Base-by-base conservation (phyloP, 306 rosid species). In the Erythrophleum fordii region DNA sequence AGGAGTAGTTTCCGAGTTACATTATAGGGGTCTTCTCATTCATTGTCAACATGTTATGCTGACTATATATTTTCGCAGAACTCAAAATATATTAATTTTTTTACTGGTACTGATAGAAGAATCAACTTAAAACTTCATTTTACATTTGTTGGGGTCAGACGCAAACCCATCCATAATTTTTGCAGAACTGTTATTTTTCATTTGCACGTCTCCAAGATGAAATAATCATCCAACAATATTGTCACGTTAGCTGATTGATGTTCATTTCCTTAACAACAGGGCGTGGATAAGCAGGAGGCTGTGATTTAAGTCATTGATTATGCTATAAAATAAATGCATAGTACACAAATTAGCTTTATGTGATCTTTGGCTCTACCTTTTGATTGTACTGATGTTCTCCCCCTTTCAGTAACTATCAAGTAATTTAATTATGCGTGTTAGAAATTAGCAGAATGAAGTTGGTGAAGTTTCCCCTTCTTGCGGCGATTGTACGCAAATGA, bases 291-390 rank as follows among this genome's bases (percentile, higher is more conserved):
- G 97, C 97, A 61, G 1, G 34, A n/a, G n/a, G n/a, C n/a, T n/a
- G 11, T 53, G 59, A 53, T 20, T 52, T 52, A 8, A 52, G n/a
- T 25, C 23, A 53, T 2, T 0, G 99, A 92, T 64, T 92, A 91
- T 44, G 90, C 88, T 23, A 22, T 55, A 91, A 88, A 80, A 86
- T 93, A 76, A 95, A 91, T 69, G 99, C 97, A 0, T 95, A 90
- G 83, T 89, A 12, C 37, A 60, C 39, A 8, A 48, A 14, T 48
- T 13, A 4, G 16, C 44, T 53, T n/a, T n/a, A n/a, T n/a, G n/a
- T n/a, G n/a, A n/a, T n/a, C 45, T 41, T 41, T 41, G 45, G 45
- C 45, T 31, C 4, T 1, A 41, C 45, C 45, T 41, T 9, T 5
- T 41, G 11, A 41, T 41, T 41, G 10, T 41, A 41, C 45, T 41